A percentile compares a stretch with the other conserved stretches of the same genome.
phyloP scores from a whole-genome alignment of 163 green algal genomes.

The Chlorella variabilis region DNA sequence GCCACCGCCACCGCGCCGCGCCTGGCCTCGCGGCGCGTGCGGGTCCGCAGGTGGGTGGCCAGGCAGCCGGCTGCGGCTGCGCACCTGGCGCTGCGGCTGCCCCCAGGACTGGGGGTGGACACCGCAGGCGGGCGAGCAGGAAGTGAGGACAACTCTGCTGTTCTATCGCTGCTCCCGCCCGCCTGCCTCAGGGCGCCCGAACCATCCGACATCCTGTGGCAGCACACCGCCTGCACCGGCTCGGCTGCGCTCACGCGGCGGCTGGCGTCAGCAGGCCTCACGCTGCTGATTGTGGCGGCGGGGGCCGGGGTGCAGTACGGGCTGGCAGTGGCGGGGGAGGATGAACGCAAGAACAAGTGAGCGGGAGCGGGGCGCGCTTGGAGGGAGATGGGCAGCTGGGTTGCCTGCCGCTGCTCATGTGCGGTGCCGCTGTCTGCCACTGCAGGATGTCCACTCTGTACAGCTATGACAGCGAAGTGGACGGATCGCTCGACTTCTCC shows the following conservation, averaged over 20 bases:
- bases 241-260: conserved; percentile 17
- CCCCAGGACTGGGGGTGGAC: too few species aligned
- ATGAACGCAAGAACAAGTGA: conserved; percentile 22
- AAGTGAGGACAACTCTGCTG: too few species aligned
- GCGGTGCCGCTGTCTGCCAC: not conserved
- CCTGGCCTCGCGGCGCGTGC: conserved; percentile 6
- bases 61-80: too few species aligned
- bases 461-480: not conserved
- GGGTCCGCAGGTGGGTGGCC: not conserved
- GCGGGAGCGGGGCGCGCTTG: not conserved
- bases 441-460: conserved; percentile 31
- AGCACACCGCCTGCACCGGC: conserved; percentile 45
- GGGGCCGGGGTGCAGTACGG: conserved; percentile 60
- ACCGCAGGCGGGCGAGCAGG: too few species aligned
- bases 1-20: conserved; percentile 18
- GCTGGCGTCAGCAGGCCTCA: conserved; percentile 24
- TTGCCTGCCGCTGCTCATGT: not conserved
- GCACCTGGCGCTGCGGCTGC: too few species aligned
- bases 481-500: conserved; percentile 24
- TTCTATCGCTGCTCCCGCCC: too few species aligned
- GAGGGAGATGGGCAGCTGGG: too few species aligned
- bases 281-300: conserved; percentile 40
- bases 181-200: conserved; percentile 56
- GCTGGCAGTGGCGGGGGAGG: conserved; percentile 40
- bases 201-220: conserved; percentile 60